Conservation (phyloP, 805 yeast species). For the Priceomyces fermenticarens region DNA sequence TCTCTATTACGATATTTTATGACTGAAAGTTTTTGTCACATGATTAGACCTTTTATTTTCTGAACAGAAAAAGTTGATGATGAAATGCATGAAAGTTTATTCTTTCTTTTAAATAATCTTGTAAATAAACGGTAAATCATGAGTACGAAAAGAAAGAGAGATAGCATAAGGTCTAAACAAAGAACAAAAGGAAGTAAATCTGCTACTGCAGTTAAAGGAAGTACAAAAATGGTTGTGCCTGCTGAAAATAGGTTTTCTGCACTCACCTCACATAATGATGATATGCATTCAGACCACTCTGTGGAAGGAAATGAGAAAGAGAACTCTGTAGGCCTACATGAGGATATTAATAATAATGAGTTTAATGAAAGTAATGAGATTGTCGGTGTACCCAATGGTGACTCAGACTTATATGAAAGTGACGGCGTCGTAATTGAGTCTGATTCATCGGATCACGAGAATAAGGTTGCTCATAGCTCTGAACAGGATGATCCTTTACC, state of each 20-base stretch:
- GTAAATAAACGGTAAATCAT: slow-evolving; percentile 5
- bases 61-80: no score
- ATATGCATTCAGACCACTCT: slow-evolving; percentile 22
- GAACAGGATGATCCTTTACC: slow-evolving; percentile 1
- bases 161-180: slow-evolving; percentile 13
- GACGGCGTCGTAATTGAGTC: slow-evolving; percentile 20
- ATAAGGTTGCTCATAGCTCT: slow-evolving; percentile 3
- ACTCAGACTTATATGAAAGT: slow-evolving; percentile 1
- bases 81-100: no score
- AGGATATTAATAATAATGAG: slow-evolving; percentile 3
- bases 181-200: slow-evolving; percentile 15
- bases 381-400: slow-evolving; percentile 9
- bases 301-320: slow-evolving; percentile 10
- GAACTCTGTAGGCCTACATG: neutral
- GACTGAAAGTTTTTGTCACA: no score
- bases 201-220: no score
- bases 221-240: slow-evolving; percentile 7
- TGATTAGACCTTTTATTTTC: no score
- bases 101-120: neutral
- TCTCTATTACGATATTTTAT: no score
- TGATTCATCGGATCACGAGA: slow-evolving; percentile 12
- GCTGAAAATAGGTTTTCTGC: slow-evolving; percentile 20
- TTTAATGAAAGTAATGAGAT: slow-evolving; percentile 3
- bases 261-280: slow-evolving; percentile 17
- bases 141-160: slow-evolving; percentile 23